Conservation (phyloP, 768 basidiomycete genomes). For the Panus rudis region DNA sequence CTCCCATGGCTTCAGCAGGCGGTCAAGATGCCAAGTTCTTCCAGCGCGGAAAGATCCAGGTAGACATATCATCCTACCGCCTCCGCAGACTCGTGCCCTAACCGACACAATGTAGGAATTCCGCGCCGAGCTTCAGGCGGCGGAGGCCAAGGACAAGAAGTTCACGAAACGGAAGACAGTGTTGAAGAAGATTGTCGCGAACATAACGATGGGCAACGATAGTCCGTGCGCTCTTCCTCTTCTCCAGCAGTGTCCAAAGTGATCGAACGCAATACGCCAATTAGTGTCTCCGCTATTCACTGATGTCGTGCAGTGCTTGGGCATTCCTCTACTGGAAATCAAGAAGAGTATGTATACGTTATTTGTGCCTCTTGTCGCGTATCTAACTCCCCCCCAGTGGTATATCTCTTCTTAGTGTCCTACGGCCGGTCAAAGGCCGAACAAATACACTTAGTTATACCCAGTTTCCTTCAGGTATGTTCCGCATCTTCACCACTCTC, state of each 20-base stretch:
- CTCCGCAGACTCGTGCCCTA: background rate
- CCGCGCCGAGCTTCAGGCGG: conserved; percentile 83
- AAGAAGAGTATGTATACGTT: conserved; percentile 82
- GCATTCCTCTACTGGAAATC: conserved; percentile 93
- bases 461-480: conserved; percentile 79
- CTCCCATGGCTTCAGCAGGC: conserved; percentile 40
- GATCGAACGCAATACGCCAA: conserved; percentile 12
- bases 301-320: conserved; percentile 92
- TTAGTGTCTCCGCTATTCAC: conserved; percentile 90
- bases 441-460: conserved; percentile 86
- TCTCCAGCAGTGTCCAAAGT: conserved; percentile 11
- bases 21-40: conserved; percentile 93
- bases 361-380: background rate
- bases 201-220: conserved; percentile 99
- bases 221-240: conserved; percentile 50
- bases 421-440: conserved; percentile 93
- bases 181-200: conserved; percentile 95
- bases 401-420: conserved; percentile 94
- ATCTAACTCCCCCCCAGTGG: conserved; percentile 52
- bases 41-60: conserved; percentile 87
- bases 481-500: conserved; percentile 6
- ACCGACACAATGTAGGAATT: conserved; percentile 54
- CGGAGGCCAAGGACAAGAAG: conserved; percentile 95
- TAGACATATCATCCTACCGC: conserved; percentile 25
- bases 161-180: conserved; percentile 89